phyloP scores from a whole-genome alignment of 495 filamentous ascomycete species.

The Tuber umbilicatum region DNA sequence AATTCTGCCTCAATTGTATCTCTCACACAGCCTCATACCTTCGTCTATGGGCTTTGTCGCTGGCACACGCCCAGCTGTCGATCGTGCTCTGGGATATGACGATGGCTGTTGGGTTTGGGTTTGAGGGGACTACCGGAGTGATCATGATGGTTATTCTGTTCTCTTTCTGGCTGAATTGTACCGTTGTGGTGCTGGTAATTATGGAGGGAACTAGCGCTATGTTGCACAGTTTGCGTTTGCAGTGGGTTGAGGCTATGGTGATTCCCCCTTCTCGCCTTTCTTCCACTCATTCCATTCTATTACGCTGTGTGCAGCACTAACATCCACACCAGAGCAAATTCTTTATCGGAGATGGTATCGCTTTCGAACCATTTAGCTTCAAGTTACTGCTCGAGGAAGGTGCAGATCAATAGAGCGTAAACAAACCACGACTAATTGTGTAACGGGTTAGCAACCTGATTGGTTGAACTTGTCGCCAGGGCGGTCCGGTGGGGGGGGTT shows the following conservation, averaged over 20 bases:
- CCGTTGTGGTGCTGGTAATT: slow-evolving; percentile 48
- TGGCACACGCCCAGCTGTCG: slow-evolving; percentile 96
- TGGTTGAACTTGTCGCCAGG: not conserved
- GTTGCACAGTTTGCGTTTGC: slow-evolving; percentile 89
- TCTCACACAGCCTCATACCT: slow-evolving; percentile 98
- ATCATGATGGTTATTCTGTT: slow-evolving; percentile 74
- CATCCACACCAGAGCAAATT: slow-evolving; percentile 57
- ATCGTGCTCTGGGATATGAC: slow-evolving; percentile 97
- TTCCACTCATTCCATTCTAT: not conserved
- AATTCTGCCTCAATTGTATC: slow-evolving; percentile 98
- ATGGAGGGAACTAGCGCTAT: slow-evolving; percentile 87
- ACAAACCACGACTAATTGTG: not conserved
- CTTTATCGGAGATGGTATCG: slow-evolving; percentile 88
- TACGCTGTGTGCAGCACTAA: slow-evolving; percentile 13
- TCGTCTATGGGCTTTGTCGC: slow-evolving; percentile 93
- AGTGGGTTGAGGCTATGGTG: slow-evolving; percentile 98
- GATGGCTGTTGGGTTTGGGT: slow-evolving; percentile 63
- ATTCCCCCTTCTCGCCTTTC: not conserved
- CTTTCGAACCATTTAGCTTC: slow-evolving; percentile 92
- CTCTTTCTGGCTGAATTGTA: slow-evolving; percentile 80
- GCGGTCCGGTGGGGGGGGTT: not conserved
- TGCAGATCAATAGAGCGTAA: not conserved
- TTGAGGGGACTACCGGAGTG: slow-evolving; percentile 60
- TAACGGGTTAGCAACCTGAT: not conserved
- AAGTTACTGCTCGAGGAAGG: slow-evolving; percentile 72